Evolutionary conservation across 495 filamentous ascomycete genomes (phyloP), one percentile per base, ranked within the genome.

Genomic region (Paragyromitra xinjiangensis): DNA sequence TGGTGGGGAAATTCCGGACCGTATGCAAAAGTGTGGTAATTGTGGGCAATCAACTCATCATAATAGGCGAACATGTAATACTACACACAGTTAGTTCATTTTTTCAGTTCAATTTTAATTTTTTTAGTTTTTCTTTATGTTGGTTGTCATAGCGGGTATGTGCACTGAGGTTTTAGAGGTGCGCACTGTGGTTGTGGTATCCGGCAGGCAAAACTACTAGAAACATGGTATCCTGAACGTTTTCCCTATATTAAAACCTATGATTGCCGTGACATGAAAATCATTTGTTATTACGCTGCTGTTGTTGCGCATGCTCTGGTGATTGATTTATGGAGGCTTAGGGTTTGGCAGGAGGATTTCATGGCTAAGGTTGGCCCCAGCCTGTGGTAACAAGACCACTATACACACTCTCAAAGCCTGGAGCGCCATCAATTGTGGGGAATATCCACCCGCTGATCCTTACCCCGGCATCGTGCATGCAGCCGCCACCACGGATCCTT

Each of bases 221-320:
- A 39, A n/a, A 62, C 59, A 62, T 62, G 59, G 59, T 62, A 62
- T 62, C 39, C 16, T 62, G 34, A 62, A 62, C 12, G 34, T 62
- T 62, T 62, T n/a, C 59, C 59, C n/a, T n/a, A n/a, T n/a, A n/a
- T 3, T 34, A 34, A 34, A 34, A 34, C 3, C 29, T 34, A 34
- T 34, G 29, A 34, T 34, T 34, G 4, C 29, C 29, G 29, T 34
- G 4, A 34, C 29, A 34, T 34, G 29, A 34, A 34, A 34, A 34
- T 34, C 29, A 34, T 3, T 34, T 34, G 1, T 3, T 34, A 34
- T 3, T 34, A 34, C 29, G 29, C 29, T 34, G 29, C 0, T 34
- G 29, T 2, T 34, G 3, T 3, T 34, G 3, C 29, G 2, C 29
- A 34, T 34, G 29, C 29, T 3, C 29, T 34, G 0, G 29, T 34